Evolutionary conservation across 805 yeast species (phyloP).

Genomic region (Candida ortonii): DNA sequence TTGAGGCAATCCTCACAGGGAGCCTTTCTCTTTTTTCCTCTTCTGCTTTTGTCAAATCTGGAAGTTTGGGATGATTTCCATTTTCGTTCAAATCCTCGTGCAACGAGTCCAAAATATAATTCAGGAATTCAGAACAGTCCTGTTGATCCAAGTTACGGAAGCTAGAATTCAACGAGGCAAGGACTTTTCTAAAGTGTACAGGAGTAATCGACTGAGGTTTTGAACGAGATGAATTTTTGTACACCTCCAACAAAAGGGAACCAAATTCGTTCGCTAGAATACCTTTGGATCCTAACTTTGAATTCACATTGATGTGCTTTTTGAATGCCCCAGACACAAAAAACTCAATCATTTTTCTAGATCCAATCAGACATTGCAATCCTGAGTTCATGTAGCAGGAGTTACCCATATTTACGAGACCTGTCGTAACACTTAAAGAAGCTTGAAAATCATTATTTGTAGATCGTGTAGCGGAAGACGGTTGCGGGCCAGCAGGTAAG

Average conservation of each 20-base stretch:
- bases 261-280: constrained; percentile 69
- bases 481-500: too few species aligned
- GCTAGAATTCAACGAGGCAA: constrained; percentile 64
- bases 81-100: constrained; percentile 80
- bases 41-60: constrained; percentile 66
- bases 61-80: constrained; percentile 51
- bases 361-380: constrained; percentile 80
- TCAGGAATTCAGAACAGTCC: constrained; percentile 80
- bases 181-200: constrained; percentile 56
- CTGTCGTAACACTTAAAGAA: constrained; percentile 51
- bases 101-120: constrained; percentile 67
- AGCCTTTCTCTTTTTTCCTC: constrained; percentile 69
- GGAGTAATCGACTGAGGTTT: constrained; percentile 50
- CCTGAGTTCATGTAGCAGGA: constrained; percentile 92
- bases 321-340: constrained; percentile 61
- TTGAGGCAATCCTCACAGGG: constrained; percentile 76
- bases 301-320: constrained; percentile 66
- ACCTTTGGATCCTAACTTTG: constrained; percentile 79
- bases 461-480: constrained; percentile 1
- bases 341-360: constrained; percentile 59
- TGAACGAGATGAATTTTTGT: constrained; percentile 33
- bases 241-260: constrained; percentile 53
- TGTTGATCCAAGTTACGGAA: constrained; percentile 74
- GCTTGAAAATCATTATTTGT: constrained; percentile 19
- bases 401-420: constrained; percentile 79